Evolutionary conservation across 345 rosid species (phyloP), one percentile per base, ranked within the genome.

Genomic region (Durio zibethinus): DNA sequence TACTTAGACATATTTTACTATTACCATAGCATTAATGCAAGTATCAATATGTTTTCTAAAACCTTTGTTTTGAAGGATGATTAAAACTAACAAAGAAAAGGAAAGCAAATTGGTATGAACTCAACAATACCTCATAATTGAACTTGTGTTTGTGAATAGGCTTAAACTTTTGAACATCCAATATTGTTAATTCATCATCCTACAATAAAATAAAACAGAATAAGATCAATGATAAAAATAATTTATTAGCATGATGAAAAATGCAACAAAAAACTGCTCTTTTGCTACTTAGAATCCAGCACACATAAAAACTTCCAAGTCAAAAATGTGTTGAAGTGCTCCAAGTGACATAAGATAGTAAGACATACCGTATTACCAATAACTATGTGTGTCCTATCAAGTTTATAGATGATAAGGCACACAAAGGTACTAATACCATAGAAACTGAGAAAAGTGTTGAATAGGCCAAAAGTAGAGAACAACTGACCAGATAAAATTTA

Each of bases 141-240:
- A 93, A 96, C 84, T 94, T 94, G 75, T 92, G 95, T 72, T 83
- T 90, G 80, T 96, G 97, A 50, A 96, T 84, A 72, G 95, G 90
- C 90, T 94, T 94, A 85, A 96, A 96, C 83, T 93, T 96, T 73
- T 97, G 91, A 76, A 96, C 99, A 85, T 96, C 99, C 85, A 96
- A 80, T 81, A 96, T 94, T 16, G 99, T n/a, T n/a, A n/a, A n/a
- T n/a, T n/a, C n/a, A n/a, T n/a, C n/a, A n/a, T n/a, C n/a, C n/a
- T n/a, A n/a, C n/a, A n/a, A n/a, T n/a, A n/a, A n/a, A n/a, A n/a
- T n/a, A n/a, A n/a, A n/a, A n/a, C n/a, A n/a, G n/a, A n/a, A n/a
- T n/a, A n/a, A n/a, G n/a, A n/a, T n/a, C n/a, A n/a, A n/a, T n/a
- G n/a, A n/a, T n/a, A n/a, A n/a, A n/a, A n/a, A n/a, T n/a, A n/a